Percentiles rank a stretch among this genome's conserved stretches.
These are phyloP conservation scores for Euryodendron excelsum DNA, from an alignment of 148 eudicot species.

Conservation along the genomic window DNA sequence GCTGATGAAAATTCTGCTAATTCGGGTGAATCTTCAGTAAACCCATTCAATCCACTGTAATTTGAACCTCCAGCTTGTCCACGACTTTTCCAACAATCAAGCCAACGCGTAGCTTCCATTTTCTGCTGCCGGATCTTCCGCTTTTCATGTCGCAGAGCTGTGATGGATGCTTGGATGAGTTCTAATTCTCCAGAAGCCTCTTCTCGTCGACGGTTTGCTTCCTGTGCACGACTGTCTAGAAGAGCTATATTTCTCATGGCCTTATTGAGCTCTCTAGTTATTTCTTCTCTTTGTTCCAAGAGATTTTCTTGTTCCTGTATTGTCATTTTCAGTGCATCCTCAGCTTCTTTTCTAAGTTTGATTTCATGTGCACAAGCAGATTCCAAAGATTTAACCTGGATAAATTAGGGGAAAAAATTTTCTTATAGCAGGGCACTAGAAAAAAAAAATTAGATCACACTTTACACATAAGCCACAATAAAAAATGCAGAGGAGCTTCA, in stretches of 20 bases:
- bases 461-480: neutral
- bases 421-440: neutral
- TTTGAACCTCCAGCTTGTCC: slow-evolving; percentile 35
- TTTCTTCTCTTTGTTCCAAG: slow-evolving; percentile 43
- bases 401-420: slow-evolving; percentile 8
- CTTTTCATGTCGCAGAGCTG: slow-evolving; percentile 54
- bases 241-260: slow-evolving; percentile 67
- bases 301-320: slow-evolving; percentile 60
- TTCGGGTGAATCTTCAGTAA: slow-evolving; percentile 37
- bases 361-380: slow-evolving; percentile 44
- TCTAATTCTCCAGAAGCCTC: slow-evolving; percentile 62
- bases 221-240: slow-evolving; percentile 59
- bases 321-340: slow-evolving; percentile 44
- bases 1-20: slow-evolving; percentile 53
- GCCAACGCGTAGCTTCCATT: slow-evolving; percentile 66
- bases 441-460: neutral
- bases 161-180: slow-evolving; percentile 50
- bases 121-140: slow-evolving; percentile 59
- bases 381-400: slow-evolving; percentile 58
- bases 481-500: neutral
- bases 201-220: slow-evolving; percentile 56
- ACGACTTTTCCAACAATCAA: slow-evolving; percentile 63
- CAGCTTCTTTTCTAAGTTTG: slow-evolving; percentile 50
- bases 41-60: slow-evolving; percentile 27
- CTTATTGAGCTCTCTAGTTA: slow-evolving; percentile 51